Evolutionary conservation across 164 flowering plant genomes (phyloP), one percentile per base, ranked within the genome.

Genomic region (Sextonia rubra): DNA sequence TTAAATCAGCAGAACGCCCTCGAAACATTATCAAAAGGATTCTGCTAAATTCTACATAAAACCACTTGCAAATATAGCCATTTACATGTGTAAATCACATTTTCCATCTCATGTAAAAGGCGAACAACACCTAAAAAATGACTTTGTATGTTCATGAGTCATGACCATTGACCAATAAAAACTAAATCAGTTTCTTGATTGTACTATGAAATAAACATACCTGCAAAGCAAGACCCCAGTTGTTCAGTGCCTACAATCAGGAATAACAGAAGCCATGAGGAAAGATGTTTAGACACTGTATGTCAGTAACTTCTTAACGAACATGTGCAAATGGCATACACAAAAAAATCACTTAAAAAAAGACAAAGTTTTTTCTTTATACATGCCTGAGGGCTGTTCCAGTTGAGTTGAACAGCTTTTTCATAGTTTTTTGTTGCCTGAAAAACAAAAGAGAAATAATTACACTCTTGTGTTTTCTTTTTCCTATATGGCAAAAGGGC

Each of bases 221-320:
- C 97, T 94, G 99, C 72, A 94, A 78, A 69, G 99, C 99, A 74
- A 94, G 97, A 66, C 99, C 98, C 98, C 97, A 96, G 72, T 96
- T 96, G 85, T 96, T 96, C 58, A 91, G 91, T 32, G 98, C 99
- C 99, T 96, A 91, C 30, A 74, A 80, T 32, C 69, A 76, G 52
- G 23, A n/a, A 65, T 22, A 29, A 77, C 23, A 37, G 44, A 37
- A 37, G 44, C 44, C 11, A 9, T 37, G 44, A 37, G 44, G 44
- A 37, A 37, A 37, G 44, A 37, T 37, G 44, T 7, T 37, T 37
- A 37, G 44, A 37, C 5, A 37, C 44, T 37, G 44, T 9, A 37
- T 37, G 11, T 37, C 44, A 37, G 44, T 7, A 37, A 7, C 11
- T 37, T 37, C 44, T 37, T 37, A 37, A 20, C 44, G 26, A 24